These are phyloP conservation scores for Pholiota conissans DNA, from an alignment of 768 basidiomycete species.

Conservation along the genomic window DNA sequence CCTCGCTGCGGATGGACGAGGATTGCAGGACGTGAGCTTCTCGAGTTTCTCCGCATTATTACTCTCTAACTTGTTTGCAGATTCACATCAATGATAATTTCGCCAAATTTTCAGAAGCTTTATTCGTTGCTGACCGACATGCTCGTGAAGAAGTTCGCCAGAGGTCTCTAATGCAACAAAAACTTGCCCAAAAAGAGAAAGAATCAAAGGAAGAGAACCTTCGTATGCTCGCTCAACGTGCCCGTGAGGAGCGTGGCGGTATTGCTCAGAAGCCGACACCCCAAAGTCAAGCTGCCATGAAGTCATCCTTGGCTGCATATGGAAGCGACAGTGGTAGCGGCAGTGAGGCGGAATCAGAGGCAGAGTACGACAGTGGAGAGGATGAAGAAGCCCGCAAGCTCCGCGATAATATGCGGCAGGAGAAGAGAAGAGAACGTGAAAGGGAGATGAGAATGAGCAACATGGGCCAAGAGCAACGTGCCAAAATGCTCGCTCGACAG, in stretches of 20 bases:
- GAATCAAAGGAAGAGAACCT: constrained; percentile 95
- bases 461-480: constrained; percentile 96
- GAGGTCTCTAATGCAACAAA: constrained; percentile 96
- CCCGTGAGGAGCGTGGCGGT: constrained; percentile 91
- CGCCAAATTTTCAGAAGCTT: constrained; percentile 96
- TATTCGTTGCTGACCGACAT: constrained; percentile 95
- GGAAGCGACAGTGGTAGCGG: constrained; percentile 72
- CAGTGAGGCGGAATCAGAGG: constrained; percentile 60
- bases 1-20: constrained; percentile 96
- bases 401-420: constrained; percentile 86
- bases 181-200: constrained; percentile 98
- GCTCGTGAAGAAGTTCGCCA: constrained; percentile 98
- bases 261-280: constrained; percentile 67
- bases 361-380: constrained; percentile 54
- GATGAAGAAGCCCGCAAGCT: constrained; percentile 86
- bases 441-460: constrained; percentile 98
- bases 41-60: background rate
- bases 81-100: constrained; percentile 99
- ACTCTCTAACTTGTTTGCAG: constrained; percentile 37
- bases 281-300: constrained; percentile 68
- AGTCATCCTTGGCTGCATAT: constrained; percentile 80
- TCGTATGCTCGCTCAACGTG: constrained; percentile 90
- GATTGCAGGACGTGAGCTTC: constrained; percentile 87
- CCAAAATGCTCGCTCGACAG: constrained; percentile 92
- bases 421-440: constrained; percentile 93